phyloP scores from a whole-genome alignment of 108 stramenopile genomes.

The Parietichytrium sp. region DNA sequence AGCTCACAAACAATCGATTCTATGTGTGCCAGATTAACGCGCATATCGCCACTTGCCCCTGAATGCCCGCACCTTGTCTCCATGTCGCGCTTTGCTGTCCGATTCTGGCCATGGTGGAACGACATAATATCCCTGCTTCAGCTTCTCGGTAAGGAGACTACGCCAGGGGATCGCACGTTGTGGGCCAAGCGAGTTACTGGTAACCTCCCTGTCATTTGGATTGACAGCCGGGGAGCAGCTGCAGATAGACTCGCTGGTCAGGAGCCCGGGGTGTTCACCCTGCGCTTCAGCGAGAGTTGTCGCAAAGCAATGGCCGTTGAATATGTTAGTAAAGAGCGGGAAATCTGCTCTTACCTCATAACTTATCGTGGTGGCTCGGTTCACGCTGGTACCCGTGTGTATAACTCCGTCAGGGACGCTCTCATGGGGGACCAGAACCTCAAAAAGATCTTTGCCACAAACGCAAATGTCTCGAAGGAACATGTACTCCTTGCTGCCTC shows the following conservation, averaged over 20 bases:
- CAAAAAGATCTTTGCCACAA: too few species aligned
- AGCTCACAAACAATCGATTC: background rate
- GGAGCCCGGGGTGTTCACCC: background rate
- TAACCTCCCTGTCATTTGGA: background rate
- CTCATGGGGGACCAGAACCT: too few species aligned
- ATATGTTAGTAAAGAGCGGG: background rate
- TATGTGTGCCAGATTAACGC: background rate
- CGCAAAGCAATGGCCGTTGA: background rate
- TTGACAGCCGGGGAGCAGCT: background rate
- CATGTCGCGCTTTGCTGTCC: background rate
- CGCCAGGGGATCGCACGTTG: too few species aligned
- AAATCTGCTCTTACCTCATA: too few species aligned
- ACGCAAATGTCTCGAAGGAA: too few species aligned
- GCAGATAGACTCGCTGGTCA: background rate
- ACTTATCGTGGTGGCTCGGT: too few species aligned
- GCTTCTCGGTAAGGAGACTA: background rate
- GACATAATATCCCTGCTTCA: background rate
- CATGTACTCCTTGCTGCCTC: too few species aligned
- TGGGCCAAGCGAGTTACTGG: background rate
- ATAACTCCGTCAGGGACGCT: too few species aligned
- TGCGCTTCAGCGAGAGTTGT: background rate
- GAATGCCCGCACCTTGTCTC: background rate
- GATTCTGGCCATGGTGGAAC: conserved; percentile 22
- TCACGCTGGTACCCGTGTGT: too few species aligned
- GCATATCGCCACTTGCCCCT: background rate